Base-by-base conservation (phyloP, 768 basidiomycete genomes). In the Tubosaeta sp. region DNA sequence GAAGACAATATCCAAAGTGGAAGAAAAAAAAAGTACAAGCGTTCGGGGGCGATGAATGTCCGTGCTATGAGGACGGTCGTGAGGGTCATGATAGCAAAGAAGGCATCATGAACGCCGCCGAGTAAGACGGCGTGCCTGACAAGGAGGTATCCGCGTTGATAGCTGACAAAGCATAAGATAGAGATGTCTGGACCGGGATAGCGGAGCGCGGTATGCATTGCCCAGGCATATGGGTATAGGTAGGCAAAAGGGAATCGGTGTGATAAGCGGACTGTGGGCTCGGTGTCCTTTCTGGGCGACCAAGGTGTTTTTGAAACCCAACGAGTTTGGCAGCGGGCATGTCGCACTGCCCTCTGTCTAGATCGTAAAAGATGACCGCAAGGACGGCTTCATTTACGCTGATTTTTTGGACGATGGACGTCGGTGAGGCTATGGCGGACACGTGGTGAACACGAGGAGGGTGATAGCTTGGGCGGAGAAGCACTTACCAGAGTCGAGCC, bases 401-500 rank as follows among this genome's bases (percentile, higher is more conserved):
- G 58, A 90, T 71, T 70, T 88, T 81, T 70, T 90, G 88, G 27
- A 81, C 81, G 64, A 90, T 75, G 39, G 66, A 75, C n/a, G 77
- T 78, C 48, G 77, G 72, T 53, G 75, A 64, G 57, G 71, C 80
- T 83, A 54, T 56, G 62, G 45, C 1, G 58, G 59, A 54, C 71
- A 65, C 67, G 54, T 60, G 65, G 56, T 62, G 54, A 66, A 54
- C 66, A 57, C 55, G 60, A 64, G 64, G 60, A 63, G 63, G 29
- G 18, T 40, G 45, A 7, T 18, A 30, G 44, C 41, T 51, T 53
- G 43, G 31, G 56, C 21, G 24, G 41, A 36, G 43, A 52, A 49
- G 42, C 51, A 77, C 86, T 66, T 62, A 88, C 86, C 69, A 54
- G 77, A 67, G 63, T 85, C 83, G 55, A 85, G 73, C 87, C 86